Conservation (phyloP, 345 rosid genomes). For the Litchi chinensis region DNA sequence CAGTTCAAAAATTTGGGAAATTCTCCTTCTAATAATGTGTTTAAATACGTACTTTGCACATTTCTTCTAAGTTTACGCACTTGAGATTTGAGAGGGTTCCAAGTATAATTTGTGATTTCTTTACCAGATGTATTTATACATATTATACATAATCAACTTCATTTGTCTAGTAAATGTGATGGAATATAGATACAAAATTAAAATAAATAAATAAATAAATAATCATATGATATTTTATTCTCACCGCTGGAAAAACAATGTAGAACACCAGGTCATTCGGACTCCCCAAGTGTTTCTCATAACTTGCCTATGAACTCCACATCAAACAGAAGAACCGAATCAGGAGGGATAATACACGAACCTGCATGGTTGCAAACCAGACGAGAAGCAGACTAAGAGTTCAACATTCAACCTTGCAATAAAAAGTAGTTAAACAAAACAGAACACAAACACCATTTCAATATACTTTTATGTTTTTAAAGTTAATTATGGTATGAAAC, state of each 20-base stretch:
- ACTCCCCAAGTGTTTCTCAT: slow-evolving; percentile 25
- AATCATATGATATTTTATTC: neutral
- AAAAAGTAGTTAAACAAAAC: too few species aligned
- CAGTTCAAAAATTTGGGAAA: neutral
- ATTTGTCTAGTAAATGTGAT: neutral
- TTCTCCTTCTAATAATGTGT: neutral
- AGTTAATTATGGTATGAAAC: neutral
- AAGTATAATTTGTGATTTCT: neutral
- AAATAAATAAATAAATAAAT: neutral
- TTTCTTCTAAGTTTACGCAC: neutral
- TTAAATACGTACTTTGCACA: neutral
- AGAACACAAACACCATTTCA: too few species aligned
- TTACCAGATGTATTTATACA: neutral
- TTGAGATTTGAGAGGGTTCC: neutral
- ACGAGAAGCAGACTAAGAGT: neutral
- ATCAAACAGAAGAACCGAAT: slow-evolving; percentile 77
- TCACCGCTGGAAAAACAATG: neutral
- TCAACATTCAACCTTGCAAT: neutral
- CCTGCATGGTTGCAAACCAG: slow-evolving; percentile 43
- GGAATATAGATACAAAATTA: neutral
- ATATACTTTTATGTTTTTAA: too few species aligned
- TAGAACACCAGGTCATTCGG: neutral
- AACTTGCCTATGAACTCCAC: slow-evolving; percentile 85
- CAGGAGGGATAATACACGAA: slow-evolving; percentile 87
- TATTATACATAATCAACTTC: neutral